Conservation (phyloP, 2,329 filamentous ascomycete genomes). For the Falciphora oryzae region DNA sequence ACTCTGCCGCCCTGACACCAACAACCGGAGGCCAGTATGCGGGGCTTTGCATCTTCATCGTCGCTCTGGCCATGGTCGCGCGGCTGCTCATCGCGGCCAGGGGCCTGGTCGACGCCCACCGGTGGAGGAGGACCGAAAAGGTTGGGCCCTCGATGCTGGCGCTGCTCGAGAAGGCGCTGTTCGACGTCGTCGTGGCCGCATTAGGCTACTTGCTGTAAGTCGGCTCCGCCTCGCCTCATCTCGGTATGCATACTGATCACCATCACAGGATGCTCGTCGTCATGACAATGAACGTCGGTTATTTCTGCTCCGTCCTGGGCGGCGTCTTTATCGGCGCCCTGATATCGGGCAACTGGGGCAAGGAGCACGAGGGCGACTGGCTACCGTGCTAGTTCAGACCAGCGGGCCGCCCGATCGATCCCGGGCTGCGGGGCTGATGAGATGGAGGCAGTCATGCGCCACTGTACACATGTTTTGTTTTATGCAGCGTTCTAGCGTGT, state of each 20-base stretch:
- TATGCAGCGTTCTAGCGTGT: too few relatives aligned
- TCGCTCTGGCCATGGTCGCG: conserved; percentile 54
- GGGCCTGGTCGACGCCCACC: conserved; percentile 44
- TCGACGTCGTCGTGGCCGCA: conserved; percentile 54
- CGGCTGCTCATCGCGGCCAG: conserved; percentile 55
- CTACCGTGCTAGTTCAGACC: conserved; percentile 3
- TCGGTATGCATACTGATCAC: neutral
- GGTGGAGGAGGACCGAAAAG: conserved; percentile 34
- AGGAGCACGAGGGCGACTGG: conserved; percentile 5
- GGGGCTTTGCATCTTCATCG: conserved; percentile 66
- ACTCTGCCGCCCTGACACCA: conserved; percentile 57
- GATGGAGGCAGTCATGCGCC: too few relatives aligned
- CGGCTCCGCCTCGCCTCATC: conserved; percentile 29
- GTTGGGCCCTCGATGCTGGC: neutral
- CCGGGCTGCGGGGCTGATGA: too few relatives aligned
- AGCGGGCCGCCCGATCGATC: too few relatives aligned
- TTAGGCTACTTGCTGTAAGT: conserved; percentile 62
- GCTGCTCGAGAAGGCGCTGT: conserved; percentile 18
- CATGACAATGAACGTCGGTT: conserved; percentile 83
- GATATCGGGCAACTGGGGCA: conserved; percentile 2
- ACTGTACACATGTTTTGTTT: too few relatives aligned
- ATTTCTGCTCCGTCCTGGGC: conserved; percentile 73
- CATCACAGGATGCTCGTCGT: conserved; percentile 63
- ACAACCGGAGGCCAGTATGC: conserved; percentile 53
- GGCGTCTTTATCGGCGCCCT: conserved; percentile 56